phyloP scores from a whole-genome alignment of 2,329 filamentous ascomycete genomes.

The Neophaeococcomyces mojaviensis region DNA sequence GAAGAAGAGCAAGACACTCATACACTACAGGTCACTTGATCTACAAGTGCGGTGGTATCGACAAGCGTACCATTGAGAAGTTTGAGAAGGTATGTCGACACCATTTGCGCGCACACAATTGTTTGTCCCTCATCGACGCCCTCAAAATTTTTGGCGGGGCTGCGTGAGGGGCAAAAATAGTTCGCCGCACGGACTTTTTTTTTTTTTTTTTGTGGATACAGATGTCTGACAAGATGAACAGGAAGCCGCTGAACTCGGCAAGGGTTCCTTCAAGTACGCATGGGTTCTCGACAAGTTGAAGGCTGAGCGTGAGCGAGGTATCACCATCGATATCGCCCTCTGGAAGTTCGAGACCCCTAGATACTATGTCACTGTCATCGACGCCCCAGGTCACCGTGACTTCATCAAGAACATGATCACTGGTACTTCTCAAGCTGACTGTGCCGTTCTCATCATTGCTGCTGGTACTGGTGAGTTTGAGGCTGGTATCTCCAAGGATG shows the following conservation, averaged over 20 bases:
- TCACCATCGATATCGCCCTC: slow-evolving; percentile 99
- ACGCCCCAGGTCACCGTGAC: slow-evolving; percentile 99
- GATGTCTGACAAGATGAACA: slow-evolving; percentile 33
- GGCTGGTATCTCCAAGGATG: slow-evolving; percentile 99
- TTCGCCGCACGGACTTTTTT: not conserved
- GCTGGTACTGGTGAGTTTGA: slow-evolving; percentile 99
- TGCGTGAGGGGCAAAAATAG: slow-evolving; percentile 15
- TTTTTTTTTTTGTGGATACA: not conserved
- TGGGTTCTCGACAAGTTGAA: slow-evolving; percentile 99
- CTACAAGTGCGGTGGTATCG: slow-evolving; percentile 99
- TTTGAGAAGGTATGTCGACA: slow-evolving; percentile 88
- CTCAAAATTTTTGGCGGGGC: slow-evolving; percentile 27
- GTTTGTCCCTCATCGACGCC: slow-evolving; percentile 24
- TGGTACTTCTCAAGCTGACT: slow-evolving; percentile 99
- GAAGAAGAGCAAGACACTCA: slow-evolving; percentile 25
- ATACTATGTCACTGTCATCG: slow-evolving; percentile 97
- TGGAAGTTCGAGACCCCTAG: slow-evolving; percentile 99
- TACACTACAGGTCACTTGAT: slow-evolving; percentile 73
- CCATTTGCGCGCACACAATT: slow-evolving; percentile 12
- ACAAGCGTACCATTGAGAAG: slow-evolving; percentile 99
- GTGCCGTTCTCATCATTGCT: slow-evolving; percentile 99
- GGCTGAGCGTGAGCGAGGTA: slow-evolving; percentile 99
- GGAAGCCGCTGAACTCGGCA: slow-evolving; percentile 98
- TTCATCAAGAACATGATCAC: slow-evolving; percentile 99
- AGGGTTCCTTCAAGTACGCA: slow-evolving; percentile 99